Conservation (phyloP, 768 basidiomycete genomes). For the Panus rudis region DNA sequence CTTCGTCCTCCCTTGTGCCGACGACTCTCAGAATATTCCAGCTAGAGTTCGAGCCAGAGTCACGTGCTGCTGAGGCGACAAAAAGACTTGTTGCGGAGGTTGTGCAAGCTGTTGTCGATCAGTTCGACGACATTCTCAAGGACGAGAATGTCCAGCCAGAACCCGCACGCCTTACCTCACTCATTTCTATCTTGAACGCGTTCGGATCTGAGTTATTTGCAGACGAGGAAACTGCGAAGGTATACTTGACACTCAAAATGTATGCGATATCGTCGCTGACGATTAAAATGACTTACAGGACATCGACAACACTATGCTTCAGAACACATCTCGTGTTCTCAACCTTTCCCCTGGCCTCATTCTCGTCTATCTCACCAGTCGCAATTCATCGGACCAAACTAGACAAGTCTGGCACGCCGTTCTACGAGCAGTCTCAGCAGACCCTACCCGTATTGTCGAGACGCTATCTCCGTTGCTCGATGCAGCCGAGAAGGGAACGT, state of each 20-base stretch:
- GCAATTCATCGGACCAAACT: conserved; percentile 25
- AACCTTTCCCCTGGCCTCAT: conserved; percentile 36
- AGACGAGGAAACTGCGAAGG: conserved; percentile 36
- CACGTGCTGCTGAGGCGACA: conserved; percentile 20
- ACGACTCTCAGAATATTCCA: conserved; percentile 40
- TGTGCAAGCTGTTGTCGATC: conserved; percentile 27
- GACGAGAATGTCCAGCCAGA: conserved; percentile 14
- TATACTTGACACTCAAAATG: conserved; percentile 15
- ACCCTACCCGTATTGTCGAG: conserved; percentile 23
- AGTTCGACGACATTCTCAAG: conserved; percentile 22
- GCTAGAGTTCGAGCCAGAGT: conserved; percentile 30
- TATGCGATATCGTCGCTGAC: not conserved
- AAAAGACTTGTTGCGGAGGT: conserved; percentile 27
- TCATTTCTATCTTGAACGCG: conserved; percentile 40
- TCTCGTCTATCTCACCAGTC: conserved; percentile 43
- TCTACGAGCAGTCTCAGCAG: conserved; percentile 34
- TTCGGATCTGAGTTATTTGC: conserved; percentile 48
- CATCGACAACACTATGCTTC: conserved; percentile 37
- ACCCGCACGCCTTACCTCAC: conserved; percentile 14
- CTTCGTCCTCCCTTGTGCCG: conserved; percentile 32
- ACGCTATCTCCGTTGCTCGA: conserved; percentile 35
- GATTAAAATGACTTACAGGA: conserved; percentile 24
- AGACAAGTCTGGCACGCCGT: conserved; percentile 41
- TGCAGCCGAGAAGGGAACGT: conserved; percentile 28
- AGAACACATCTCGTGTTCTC: conserved; percentile 35